A percentile compares a stretch with the other conserved stretches of the same genome.
phyloP scores from a whole-genome alignment of 2,329 filamentous ascomycete genomes.

The Colletotrichum sp. region DNA sequence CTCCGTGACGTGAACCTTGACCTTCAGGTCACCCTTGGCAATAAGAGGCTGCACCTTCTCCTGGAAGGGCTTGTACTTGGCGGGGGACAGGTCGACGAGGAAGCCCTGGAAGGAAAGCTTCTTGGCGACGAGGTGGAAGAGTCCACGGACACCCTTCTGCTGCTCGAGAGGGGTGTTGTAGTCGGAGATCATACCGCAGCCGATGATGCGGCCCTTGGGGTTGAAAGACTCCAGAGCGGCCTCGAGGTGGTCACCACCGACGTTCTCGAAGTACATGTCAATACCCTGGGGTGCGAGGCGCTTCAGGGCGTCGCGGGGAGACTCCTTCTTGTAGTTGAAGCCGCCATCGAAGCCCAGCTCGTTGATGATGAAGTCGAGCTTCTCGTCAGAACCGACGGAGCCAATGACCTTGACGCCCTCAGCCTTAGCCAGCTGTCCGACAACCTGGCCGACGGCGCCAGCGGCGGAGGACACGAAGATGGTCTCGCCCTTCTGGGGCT shows the following conservation, averaged over 20 bases:
- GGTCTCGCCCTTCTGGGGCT: conserved; percentile 71
- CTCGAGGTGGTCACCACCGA: conserved; percentile 58
- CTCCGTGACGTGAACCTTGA: conserved; percentile 69
- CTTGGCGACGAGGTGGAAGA: conserved; percentile 70
- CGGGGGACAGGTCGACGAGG: conserved; percentile 74
- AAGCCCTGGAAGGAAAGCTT: conserved; percentile 77
- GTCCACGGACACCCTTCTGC: conserved; percentile 69
- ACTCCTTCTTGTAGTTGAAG: conserved; percentile 91
- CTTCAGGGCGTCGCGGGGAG: conserved; percentile 68
- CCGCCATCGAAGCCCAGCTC: conserved; percentile 62
- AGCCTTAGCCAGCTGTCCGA: conserved; percentile 83
- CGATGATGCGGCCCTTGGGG: conserved; percentile 67
- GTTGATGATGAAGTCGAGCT: conserved; percentile 69
- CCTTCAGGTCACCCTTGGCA: conserved; percentile 75
- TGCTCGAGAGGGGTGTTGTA: conserved; percentile 69
- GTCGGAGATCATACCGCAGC: conserved; percentile 74
- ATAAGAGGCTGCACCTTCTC: conserved; percentile 80
- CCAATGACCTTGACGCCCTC: conserved; percentile 82
- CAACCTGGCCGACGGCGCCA: conserved; percentile 82
- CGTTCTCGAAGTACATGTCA: conserved; percentile 68
- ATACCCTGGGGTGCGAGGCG: conserved; percentile 78
- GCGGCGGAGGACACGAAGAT: conserved; percentile 83
- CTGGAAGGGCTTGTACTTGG: conserved; percentile 74
- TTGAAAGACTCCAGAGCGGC: conserved; percentile 57
- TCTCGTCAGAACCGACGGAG: conserved; percentile 79